These are phyloP conservation scores for Penicillium paradoxum DNA, from an alignment of 495 filamentous ascomycete genomes.

Conservation along the genomic window DNA sequence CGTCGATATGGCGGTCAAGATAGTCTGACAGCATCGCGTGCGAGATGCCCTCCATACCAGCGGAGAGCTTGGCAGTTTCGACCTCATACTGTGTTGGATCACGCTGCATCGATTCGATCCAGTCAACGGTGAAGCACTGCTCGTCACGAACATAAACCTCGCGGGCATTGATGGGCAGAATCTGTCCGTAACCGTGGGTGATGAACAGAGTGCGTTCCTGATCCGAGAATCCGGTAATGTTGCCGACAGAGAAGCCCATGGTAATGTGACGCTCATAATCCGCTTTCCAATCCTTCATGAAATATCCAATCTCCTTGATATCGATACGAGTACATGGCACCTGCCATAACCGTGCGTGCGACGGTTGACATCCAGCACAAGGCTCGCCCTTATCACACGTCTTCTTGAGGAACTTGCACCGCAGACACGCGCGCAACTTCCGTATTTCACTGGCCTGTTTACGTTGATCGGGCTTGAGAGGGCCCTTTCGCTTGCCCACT, in stretches of 20 bases:
- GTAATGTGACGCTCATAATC: slow-evolving; percentile 87
- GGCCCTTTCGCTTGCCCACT: slow-evolving; percentile 79
- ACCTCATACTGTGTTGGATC: slow-evolving; percentile 73
- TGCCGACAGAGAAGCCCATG: slow-evolving; percentile 80
- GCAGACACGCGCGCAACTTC: slow-evolving; percentile 83
- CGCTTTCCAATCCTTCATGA: slow-evolving; percentile 97
- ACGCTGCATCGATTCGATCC: slow-evolving; percentile 72
- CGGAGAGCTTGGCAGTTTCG: slow-evolving; percentile 77
- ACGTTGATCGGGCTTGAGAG: slow-evolving; percentile 84
- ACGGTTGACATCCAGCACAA: slow-evolving; percentile 86
- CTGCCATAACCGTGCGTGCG: slow-evolving; percentile 89
- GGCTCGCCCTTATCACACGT: slow-evolving; percentile 94
- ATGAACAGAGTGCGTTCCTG: slow-evolving; percentile 75
- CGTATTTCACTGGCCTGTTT: slow-evolving; percentile 93
- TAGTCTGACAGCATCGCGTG: slow-evolving; percentile 76
- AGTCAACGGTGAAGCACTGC: slow-evolving; percentile 86
- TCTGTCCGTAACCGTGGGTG: slow-evolving; percentile 85
- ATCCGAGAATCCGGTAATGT: slow-evolving; percentile 86
- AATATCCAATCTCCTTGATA: slow-evolving; percentile 94
- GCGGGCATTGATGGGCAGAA: slow-evolving; percentile 80
- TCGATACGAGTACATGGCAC: slow-evolving; percentile 93
- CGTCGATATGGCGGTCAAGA: slow-evolving; percentile 85
- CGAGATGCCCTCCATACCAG: slow-evolving; percentile 77
- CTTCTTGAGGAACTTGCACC: slow-evolving; percentile 98
- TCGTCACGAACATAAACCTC: slow-evolving; percentile 89